These are phyloP conservation scores for Salix brachista DNA, from an alignment of 345 rosid genomes.

Conservation along the genomic window DNA sequence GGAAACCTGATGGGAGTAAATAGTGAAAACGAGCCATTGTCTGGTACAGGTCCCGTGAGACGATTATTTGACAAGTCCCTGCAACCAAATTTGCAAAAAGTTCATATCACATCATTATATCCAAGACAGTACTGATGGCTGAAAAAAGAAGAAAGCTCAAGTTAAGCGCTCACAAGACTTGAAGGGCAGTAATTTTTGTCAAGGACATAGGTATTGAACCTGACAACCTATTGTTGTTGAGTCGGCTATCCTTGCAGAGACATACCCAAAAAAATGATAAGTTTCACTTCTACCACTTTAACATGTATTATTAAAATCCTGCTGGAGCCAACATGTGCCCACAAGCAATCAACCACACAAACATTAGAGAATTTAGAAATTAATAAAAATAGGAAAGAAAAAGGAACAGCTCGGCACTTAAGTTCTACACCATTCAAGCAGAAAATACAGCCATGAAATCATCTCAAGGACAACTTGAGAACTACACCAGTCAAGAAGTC, in stretches of 20 bases:
- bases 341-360: not conserved
- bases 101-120: not conserved
- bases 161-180: slow-evolving; percentile 34
- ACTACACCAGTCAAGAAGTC: not conserved
- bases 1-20: slow-evolving; percentile 38
- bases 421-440: not conserved
- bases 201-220: slow-evolving; percentile 38
- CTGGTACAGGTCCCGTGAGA: slow-evolving; percentile 37
- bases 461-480: not conserved
- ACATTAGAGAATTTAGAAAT: not conserved
- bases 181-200: slow-evolving; percentile 27
- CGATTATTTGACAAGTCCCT: slow-evolving; percentile 42
- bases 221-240: slow-evolving; percentile 38
- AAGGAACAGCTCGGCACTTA: not conserved
- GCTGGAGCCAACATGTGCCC: not conserved
- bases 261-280: slow-evolving; percentile 4
- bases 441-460: not conserved
- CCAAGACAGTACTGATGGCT: not conserved
- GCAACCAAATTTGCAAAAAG: slow-evolving; percentile 1
- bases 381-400: not conserved
- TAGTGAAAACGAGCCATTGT: slow-evolving; percentile 29
- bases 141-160: slow-evolving; percentile 1
- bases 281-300: not conserved
- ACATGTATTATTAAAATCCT: not conserved
- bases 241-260: slow-evolving; percentile 38